These are phyloP conservation scores for Lentinula aciculospora DNA, from an alignment of 768 basidiomycete genomes.

Conservation along the genomic window DNA sequence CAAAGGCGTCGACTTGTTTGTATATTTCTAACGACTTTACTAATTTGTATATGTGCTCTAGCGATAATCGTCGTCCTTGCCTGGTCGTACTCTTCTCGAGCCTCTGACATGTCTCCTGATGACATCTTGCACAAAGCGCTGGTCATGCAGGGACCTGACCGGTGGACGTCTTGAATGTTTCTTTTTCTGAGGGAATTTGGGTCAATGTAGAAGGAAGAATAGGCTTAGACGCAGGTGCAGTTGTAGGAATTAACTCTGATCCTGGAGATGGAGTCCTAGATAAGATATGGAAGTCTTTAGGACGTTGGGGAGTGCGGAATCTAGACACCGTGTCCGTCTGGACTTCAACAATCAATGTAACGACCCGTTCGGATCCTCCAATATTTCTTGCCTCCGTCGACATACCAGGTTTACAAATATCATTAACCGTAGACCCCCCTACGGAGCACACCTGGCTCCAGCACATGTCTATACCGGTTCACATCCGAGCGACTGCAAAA, in stretches of 20 bases:
- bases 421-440: constrained; percentile 49
- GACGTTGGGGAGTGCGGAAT: constrained; percentile 57
- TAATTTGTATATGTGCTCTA: constrained; percentile 36
- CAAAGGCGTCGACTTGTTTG: constrained; percentile 25
- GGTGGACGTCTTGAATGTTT: constrained; percentile 60
- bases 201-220: constrained; percentile 49
- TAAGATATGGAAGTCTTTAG: constrained; percentile 60
- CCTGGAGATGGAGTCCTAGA: constrained; percentile 36
- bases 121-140: constrained; percentile 52
- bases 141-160: constrained; percentile 54
- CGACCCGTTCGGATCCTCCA: constrained; percentile 34
- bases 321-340: constrained; percentile 54
- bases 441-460: constrained; percentile 53
- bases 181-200: constrained; percentile 53
- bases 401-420: constrained; percentile 45
- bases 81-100: constrained; percentile 60
- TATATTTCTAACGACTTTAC: constrained; percentile 57
- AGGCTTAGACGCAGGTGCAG: constrained; percentile 63
- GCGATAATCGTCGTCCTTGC: constrained; percentile 45
- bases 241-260: constrained; percentile 48
- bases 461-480: constrained; percentile 42
- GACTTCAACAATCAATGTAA: constrained; percentile 44
- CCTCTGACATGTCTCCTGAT: constrained; percentile 47
- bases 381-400: constrained; percentile 41
- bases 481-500: constrained; percentile 50